Evolutionary conservation across 306 rosid species (phyloP).

Genomic region (Trifolium fragiferum): DNA sequence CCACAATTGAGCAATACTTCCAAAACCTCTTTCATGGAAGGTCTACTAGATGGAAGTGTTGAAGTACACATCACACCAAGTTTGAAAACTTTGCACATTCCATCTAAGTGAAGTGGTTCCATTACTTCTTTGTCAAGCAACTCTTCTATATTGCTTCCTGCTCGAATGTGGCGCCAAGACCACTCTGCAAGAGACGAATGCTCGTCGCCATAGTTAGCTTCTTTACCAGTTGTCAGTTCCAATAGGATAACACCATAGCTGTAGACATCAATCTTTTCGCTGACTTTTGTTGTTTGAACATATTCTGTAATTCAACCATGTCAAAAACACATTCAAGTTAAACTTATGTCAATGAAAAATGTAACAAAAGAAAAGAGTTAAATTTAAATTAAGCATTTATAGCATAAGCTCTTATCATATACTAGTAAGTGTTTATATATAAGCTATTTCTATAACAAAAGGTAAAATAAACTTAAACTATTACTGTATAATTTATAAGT

Average conservation of each 20-base stretch:
- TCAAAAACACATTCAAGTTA: not conserved
- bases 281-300: conserved; percentile 62
- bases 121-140: conserved; percentile 63
- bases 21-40: conserved; percentile 74
- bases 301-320: conserved; percentile 57
- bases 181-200: conserved; percentile 73
- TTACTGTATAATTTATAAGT: not conserved
- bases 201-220: conserved; percentile 65
- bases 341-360: not conserved
- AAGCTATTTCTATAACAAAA: not conserved
- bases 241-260: conserved; percentile 80
- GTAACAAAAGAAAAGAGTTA: not conserved
- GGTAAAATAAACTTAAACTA: not conserved
- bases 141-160: conserved; percentile 50
- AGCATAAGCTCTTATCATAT: not conserved
- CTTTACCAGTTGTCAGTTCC: conserved; percentile 73
- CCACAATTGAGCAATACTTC: conserved; percentile 49
- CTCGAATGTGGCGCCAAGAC: conserved; percentile 56
- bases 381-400: not conserved
- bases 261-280: conserved; percentile 78
- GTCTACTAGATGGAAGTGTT: conserved; percentile 56
- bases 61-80: conserved; percentile 71
- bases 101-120: conserved; percentile 53
- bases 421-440: not conserved
- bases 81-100: conserved; percentile 63